Percentiles rank a stretch among this genome's conserved stretches.
These are phyloP conservation scores for Pisolithus sp. DNA, from an alignment of 768 basidiomycete species.

Conservation along the genomic window DNA sequence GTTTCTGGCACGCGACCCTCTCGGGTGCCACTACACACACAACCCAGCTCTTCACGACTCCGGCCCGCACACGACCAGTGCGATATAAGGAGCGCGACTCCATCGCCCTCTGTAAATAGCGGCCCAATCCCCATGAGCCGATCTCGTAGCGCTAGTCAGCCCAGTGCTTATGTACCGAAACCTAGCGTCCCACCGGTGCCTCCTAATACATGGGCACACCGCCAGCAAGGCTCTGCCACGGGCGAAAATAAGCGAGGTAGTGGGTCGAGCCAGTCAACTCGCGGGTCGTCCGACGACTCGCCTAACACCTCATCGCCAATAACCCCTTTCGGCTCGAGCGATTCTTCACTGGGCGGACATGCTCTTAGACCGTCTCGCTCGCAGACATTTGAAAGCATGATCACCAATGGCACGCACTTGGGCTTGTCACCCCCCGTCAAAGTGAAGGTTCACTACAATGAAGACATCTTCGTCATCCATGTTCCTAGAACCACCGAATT, in stretches of 20 bases:
- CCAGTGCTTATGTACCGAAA: slow-evolving; percentile 59
- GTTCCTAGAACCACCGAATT: slow-evolving; percentile 77
- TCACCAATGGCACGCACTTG: slow-evolving; percentile 19
- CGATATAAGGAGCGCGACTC: slow-evolving; percentile 29
- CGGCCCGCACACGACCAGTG: slow-evolving; percentile 45
- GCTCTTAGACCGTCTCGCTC: slow-evolving; percentile 49
- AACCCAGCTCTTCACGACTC: slow-evolving; percentile 64
- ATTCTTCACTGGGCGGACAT: slow-evolving; percentile 63
- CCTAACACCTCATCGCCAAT: slow-evolving; percentile 82
- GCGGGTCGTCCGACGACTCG: slow-evolving; percentile 75
- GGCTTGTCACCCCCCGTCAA: slow-evolving; percentile 53
- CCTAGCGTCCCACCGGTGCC: slow-evolving; percentile 47
- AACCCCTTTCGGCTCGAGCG: slow-evolving; percentile 87
- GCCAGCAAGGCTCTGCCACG: slow-evolving; percentile 34
- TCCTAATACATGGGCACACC: slow-evolving; percentile 42
- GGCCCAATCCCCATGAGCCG: slow-evolving; percentile 34
- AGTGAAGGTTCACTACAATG: slow-evolving; percentile 91
- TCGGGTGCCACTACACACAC: slow-evolving; percentile 47
- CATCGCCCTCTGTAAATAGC: slow-evolving; percentile 23
- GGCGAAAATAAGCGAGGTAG: slow-evolving; percentile 66
- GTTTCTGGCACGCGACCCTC: slow-evolving; percentile 36
- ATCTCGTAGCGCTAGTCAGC: slow-evolving; percentile 76
- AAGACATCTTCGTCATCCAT: slow-evolving; percentile 93
- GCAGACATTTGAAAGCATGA: slow-evolving; percentile 44
- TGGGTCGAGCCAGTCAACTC: slow-evolving; percentile 76